Conservation (phyloP, 257 asterid genomes). For the Ocimum tenuiflorum region DNA sequence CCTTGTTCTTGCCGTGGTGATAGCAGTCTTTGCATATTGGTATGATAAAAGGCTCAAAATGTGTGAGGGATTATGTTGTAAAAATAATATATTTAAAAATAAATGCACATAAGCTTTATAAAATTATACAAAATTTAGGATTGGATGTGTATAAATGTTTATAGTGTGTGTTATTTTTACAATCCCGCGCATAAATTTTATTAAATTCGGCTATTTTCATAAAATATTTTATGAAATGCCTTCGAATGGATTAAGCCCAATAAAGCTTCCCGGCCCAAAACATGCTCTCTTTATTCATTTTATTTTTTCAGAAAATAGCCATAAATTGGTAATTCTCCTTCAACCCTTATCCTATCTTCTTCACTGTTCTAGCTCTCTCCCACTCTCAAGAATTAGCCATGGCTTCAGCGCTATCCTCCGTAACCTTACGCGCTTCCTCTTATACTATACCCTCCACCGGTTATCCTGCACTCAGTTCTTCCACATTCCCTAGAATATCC, state of each 20-base stretch:
- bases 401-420: conserved; percentile 63
- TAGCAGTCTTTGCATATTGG: background rate
- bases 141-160: too few relatives aligned
- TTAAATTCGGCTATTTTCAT: too few relatives aligned
- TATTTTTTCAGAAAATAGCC: background rate
- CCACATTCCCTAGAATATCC: conserved; percentile 31
- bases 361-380: background rate
- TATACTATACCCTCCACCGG: conserved; percentile 25
- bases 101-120: too few relatives aligned
- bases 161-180: too few relatives aligned
- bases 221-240: too few relatives aligned
- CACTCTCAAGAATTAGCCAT: conserved; percentile 21
- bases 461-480: conserved; percentile 11
- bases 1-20: background rate
- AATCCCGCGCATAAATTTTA: too few relatives aligned
- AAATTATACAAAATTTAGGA: too few relatives aligned
- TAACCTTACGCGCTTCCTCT: conserved; percentile 38
- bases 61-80: too few relatives aligned
- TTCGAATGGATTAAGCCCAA: background rate
- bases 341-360: conserved; percentile 30
- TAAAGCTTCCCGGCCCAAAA: background rate
- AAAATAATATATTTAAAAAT: too few relatives aligned
- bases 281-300: background rate
- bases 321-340: background rate
- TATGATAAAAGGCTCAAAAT: background rate